Conservation (phyloP, 1,284 basidiomycete species). For the Apiotrichum laibachii region DNA sequence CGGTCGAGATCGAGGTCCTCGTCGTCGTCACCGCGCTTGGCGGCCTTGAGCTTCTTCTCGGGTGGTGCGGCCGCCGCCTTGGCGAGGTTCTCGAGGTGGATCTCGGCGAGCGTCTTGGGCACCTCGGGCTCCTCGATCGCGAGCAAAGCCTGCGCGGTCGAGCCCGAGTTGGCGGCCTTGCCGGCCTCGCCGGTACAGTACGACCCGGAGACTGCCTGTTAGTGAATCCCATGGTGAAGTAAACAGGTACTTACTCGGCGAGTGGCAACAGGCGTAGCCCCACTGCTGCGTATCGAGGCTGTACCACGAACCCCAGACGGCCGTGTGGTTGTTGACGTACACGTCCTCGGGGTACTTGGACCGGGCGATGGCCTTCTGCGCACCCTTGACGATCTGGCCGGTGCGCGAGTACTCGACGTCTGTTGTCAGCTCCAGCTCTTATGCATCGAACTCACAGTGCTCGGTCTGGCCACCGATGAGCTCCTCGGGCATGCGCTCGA, state of each 20-base stretch:
- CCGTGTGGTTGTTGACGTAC: constrained; percentile 87
- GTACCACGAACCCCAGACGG: constrained; percentile 96
- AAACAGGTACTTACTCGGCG: constrained; percentile 46
- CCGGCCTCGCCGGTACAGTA: constrained; percentile 91
- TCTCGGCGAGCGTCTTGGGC: constrained; percentile 46
- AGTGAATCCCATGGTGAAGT: neutral
- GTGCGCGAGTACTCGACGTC: constrained; percentile 93
- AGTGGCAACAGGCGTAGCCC: constrained; percentile 97
- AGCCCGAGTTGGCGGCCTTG: constrained; percentile 71
- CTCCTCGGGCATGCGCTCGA: constrained; percentile 75
- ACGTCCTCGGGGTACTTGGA: constrained; percentile 97
- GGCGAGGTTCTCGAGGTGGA: constrained; percentile 42
- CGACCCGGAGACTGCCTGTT: constrained; percentile 64
- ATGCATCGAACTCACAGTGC: constrained; percentile 57
- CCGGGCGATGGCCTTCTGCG: constrained; percentile 73
- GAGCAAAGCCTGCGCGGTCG: constrained; percentile 67
- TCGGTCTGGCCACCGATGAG: constrained; percentile 91
- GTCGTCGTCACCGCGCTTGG: constrained; percentile 59
- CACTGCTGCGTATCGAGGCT: constrained; percentile 67
- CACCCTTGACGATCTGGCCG: constrained; percentile 88
- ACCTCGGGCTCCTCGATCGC: constrained; percentile 24
- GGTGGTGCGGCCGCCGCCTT: constrained; percentile 19
- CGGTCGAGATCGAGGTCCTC: constrained; percentile 67
- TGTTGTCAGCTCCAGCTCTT: constrained; percentile 12
- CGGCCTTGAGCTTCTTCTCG: constrained; percentile 5